phyloP scores from a whole-genome alignment of 371 early-diverging fungal genomes.

The Mortierella sp. region DNA sequence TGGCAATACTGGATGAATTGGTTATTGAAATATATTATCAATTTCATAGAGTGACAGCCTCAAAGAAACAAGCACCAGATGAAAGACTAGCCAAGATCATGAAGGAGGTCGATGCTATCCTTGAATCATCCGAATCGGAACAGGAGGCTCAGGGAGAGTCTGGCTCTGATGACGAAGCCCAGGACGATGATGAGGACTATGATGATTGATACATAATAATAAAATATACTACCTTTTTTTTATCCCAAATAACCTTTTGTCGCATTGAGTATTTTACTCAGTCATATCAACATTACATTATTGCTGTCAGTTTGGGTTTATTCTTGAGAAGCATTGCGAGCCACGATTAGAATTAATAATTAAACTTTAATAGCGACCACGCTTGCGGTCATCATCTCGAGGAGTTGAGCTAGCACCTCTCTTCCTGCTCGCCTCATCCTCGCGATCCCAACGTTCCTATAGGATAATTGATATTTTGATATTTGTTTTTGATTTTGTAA shows the following conservation, averaged over 20 bases:
- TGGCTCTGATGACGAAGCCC: neutral
- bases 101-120: slow-evolving; percentile 36
- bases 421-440: slow-evolving; percentile 52
- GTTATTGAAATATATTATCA: neutral
- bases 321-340: neutral
- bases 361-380: slow-evolving; percentile 32
- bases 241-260: neutral
- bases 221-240: neutral
- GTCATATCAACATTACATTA: neutral
- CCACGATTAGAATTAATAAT: slow-evolving; percentile 4
- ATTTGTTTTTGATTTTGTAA: neutral
- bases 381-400: slow-evolving; percentile 53
- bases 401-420: slow-evolving; percentile 36
- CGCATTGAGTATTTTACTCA: neutral
- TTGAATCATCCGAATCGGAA: slow-evolving; percentile 33
- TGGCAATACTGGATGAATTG: neutral
- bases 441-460: slow-evolving; percentile 58
- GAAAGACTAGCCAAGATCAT: slow-evolving; percentile 29
- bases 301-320: neutral
- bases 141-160: slow-evolving; percentile 13
- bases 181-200: slow-evolving; percentile 14
- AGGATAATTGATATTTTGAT: neutral
- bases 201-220: neutral
- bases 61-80: neutral
- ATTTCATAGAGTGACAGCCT: neutral